phyloP scores from a whole-genome alignment of 208 protist species.

The Kentomonas sorsogonicus region DNA sequence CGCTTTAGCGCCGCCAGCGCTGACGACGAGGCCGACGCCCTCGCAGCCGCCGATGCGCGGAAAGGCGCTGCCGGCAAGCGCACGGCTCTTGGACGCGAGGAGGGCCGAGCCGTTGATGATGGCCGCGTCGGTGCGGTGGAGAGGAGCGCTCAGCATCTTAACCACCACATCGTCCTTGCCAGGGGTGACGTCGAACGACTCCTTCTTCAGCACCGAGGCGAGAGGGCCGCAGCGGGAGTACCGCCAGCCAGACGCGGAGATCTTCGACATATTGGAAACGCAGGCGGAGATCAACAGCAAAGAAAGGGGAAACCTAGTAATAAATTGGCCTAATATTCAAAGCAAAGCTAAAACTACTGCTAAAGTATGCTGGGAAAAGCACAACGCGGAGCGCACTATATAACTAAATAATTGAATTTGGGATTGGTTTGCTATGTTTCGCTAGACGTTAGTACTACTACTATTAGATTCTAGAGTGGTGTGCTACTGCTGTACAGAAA shows the following conservation, averaged over 20 bases:
- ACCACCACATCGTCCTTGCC: conserved; percentile 52
- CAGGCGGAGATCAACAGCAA: neutral
- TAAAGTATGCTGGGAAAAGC: too few species aligned
- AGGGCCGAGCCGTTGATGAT: conserved; percentile 69
- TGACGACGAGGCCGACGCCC: conserved; percentile 55
- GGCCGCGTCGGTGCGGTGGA: conserved; percentile 64
- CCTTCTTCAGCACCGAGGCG: conserved; percentile 32
- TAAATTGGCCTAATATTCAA: too few species aligned
- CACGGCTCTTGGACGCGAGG: too few species aligned
- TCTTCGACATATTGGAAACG: conserved; percentile 38
- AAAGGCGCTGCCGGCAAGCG: conserved; percentile 30
- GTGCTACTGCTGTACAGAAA: too few species aligned
- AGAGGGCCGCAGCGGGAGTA: conserved; percentile 66
- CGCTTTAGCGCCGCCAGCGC: conserved; percentile 8
- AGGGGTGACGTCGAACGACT: conserved; percentile 42
- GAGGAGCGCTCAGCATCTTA: conserved; percentile 43
- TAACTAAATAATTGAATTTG: too few species aligned
- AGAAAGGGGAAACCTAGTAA: conserved; percentile 13
- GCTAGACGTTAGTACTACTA: too few species aligned
- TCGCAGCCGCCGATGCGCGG: conserved; percentile 58
- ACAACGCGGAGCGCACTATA: too few species aligned
- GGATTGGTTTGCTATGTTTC: too few species aligned
- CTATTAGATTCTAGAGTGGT: too few species aligned
- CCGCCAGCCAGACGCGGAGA: conserved; percentile 55
- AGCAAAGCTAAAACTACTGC: too few species aligned